Evolutionary conservation across 2,329 filamentous ascomycete genomes (phyloP).

Genomic region (Exophiala lecanii-corni): DNA sequence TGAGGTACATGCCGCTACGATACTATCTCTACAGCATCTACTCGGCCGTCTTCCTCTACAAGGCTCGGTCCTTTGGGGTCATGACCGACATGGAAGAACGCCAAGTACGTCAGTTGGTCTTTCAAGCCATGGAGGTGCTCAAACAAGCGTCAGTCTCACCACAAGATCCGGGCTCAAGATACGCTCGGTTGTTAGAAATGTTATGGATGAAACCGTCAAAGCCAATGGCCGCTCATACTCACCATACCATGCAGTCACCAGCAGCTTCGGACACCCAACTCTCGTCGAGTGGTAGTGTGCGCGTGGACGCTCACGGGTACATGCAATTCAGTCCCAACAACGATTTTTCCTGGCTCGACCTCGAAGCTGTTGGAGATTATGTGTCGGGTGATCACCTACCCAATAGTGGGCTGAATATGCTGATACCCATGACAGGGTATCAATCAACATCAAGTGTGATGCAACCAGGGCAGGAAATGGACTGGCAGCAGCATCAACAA

Average conservation of each 20-base stretch:
- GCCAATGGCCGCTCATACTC: constrained; percentile 16
- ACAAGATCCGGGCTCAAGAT: constrained; percentile 58
- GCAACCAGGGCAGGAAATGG: constrained; percentile 16
- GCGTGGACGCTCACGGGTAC: constrained; percentile 28
- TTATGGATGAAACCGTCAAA: constrained; percentile 48
- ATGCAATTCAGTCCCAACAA: constrained; percentile 46
- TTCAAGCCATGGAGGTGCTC: constrained; percentile 55
- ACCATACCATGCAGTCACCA: constrained; percentile 23
- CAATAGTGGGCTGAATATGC: constrained; percentile 11
- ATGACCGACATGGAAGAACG: constrained; percentile 52
- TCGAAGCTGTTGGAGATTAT: constrained; percentile 57
- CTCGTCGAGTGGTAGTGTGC: constrained; percentile 27
- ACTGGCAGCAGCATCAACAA: constrained; percentile 34
- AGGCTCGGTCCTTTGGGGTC: constrained; percentile 57
- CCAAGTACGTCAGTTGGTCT: constrained; percentile 55
- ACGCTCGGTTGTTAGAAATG: constrained; percentile 56
- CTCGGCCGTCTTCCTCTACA: constrained; percentile 62
- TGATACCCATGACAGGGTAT: constrained; percentile 20
- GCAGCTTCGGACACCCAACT: constrained; percentile 31
- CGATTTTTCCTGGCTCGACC: constrained; percentile 59
- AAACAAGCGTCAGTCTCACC: constrained; percentile 54
- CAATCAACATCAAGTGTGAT: constrained; percentile 16
- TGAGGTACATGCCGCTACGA: constrained; percentile 61
- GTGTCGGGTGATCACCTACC: constrained; percentile 41
- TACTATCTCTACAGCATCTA: constrained; percentile 62